These are phyloP conservation scores for Begonia peltatifolia DNA, from an alignment of 306 rosid genomes.

Conservation along the genomic window DNA sequence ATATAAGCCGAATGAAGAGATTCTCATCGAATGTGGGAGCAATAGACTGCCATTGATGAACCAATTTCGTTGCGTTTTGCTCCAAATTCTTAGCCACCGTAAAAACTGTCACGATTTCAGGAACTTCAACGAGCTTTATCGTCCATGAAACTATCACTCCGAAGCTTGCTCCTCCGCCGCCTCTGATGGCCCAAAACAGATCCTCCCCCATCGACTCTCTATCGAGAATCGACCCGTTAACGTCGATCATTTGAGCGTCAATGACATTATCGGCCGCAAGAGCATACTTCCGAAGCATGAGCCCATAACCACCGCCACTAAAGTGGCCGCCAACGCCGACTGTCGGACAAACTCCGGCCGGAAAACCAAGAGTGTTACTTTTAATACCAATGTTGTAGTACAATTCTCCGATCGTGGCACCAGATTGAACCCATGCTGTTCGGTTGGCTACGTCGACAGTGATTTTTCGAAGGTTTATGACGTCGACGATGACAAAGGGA, in stretches of 20 bases:
- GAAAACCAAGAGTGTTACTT: constrained; percentile 9
- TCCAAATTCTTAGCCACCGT: constrained; percentile 2
- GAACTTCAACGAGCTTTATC: constrained; percentile 8
- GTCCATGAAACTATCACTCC: constrained; percentile 13
- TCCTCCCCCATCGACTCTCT: constrained; percentile 17
- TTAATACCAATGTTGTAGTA: constrained; percentile 5
- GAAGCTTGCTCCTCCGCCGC: constrained; percentile 15
- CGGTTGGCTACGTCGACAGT: not conserved
- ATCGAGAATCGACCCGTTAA: constrained; percentile 2
- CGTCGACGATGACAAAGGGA: constrained; percentile 4
- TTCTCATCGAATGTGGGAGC: constrained; percentile 5
- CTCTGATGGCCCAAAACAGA: constrained; percentile 14
- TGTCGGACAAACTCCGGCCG: constrained; percentile 8
- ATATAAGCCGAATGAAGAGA: constrained; percentile 2
- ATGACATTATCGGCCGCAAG: constrained; percentile 2
- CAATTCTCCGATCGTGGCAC: constrained; percentile 9
- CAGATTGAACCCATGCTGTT: constrained; percentile 11
- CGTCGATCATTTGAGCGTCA: constrained; percentile 6
- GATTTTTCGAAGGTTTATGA: constrained; percentile 4
- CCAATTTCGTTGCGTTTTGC: constrained; percentile 9
- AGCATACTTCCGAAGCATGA: constrained; percentile 10
- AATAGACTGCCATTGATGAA: constrained; percentile 9
- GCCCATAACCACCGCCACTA: constrained; percentile 9
- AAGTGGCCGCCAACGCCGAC: constrained; percentile 13
- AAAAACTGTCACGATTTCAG: constrained; percentile 11